Conservation (phyloP, 1,284 basidiomycete species). For the Malassezia caprae region DNA sequence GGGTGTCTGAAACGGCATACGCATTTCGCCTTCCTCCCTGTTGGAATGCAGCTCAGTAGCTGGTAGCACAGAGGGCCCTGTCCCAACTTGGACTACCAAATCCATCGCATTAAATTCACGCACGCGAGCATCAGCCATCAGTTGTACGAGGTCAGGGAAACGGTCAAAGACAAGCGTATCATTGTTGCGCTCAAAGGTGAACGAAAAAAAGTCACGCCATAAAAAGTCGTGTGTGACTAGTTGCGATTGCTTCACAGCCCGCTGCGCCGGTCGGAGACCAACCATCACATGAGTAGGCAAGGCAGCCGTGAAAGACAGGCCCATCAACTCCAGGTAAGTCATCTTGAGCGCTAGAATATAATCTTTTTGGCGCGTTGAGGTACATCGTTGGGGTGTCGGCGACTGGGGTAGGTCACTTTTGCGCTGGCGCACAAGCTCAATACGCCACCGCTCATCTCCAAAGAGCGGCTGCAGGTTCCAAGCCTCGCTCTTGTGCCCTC, state of each 20-base stretch:
- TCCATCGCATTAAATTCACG: conserved; percentile 22
- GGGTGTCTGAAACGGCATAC: conserved; percentile 27
- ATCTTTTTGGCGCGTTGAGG: background rate
- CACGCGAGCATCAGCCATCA: background rate
- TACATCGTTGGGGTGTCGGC: background rate
- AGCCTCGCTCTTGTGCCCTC: conserved; percentile 33
- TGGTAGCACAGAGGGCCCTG: conserved; percentile 24
- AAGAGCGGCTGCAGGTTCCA: conserved; percentile 43
- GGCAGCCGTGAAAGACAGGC: conserved; percentile 7
- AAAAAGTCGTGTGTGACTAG: conserved; percentile 1
- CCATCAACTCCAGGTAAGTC: conserved; percentile 6
- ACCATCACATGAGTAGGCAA: conserved; percentile 15
- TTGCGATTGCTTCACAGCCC: background rate
- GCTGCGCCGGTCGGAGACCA: conserved; percentile 6
- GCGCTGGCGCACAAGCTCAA: conserved; percentile 31
- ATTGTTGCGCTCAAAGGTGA: conserved; percentile 6
- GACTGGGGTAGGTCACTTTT: background rate
- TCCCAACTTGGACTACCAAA: conserved; percentile 34
- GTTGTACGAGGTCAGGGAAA: conserved; percentile 1
- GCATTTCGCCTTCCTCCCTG: background rate
- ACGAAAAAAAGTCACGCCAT: conserved; percentile 14
- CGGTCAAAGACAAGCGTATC: conserved; percentile 4
- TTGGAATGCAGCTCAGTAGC: background rate
- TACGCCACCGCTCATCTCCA: conserved; percentile 42
- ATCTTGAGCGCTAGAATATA: conserved; percentile 1